phyloP scores from a whole-genome alignment of 805 yeast genomes.

The Candida manassasensis region DNA sequence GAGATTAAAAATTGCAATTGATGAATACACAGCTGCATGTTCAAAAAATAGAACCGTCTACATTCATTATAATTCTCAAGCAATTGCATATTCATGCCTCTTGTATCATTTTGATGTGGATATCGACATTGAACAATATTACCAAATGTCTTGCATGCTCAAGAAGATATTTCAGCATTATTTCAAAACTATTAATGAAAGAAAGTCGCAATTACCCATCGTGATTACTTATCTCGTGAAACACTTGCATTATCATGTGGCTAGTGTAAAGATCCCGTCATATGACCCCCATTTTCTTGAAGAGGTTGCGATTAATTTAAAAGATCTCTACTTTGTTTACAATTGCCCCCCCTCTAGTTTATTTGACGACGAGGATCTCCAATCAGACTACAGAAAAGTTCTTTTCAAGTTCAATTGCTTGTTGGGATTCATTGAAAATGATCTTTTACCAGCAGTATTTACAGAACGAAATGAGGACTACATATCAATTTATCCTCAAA shows the following conservation, averaged over 20 bases:
- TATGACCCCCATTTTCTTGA: conserved; percentile 19
- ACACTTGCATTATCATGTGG: conserved; percentile 11
- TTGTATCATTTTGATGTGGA: conserved; percentile 3
- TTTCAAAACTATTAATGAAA: background rate
- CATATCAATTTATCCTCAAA: conserved; percentile 17
- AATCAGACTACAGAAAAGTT: conserved; percentile 5
- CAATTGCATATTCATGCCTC: conserved; percentile 2
- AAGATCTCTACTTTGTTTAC: conserved; percentile 10
- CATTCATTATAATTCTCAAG: conserved; percentile 2
- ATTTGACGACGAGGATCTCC: conserved; percentile 1
- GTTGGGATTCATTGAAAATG: conserved; percentile 12
- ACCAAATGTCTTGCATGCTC: background rate
- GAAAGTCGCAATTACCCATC: background rate
- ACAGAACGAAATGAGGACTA: conserved; percentile 10
- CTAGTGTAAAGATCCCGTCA: conserved; percentile 19
- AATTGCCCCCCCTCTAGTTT: conserved; percentile 1
- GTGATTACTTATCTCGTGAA: conserved; percentile 8
- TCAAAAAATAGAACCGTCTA: background rate
- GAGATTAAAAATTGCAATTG: conserved; percentile 1
- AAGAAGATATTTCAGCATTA: background rate
- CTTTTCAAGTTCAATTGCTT: conserved; percentile 13
- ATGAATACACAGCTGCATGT: background rate
- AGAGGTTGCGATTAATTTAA: conserved; percentile 15
- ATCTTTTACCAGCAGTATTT: conserved; percentile 15
- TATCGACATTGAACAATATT: conserved; percentile 1